These are phyloP conservation scores for Lactarius sanguifluus DNA, from an alignment of 768 basidiomycete species.

Conservation along the genomic window DNA sequence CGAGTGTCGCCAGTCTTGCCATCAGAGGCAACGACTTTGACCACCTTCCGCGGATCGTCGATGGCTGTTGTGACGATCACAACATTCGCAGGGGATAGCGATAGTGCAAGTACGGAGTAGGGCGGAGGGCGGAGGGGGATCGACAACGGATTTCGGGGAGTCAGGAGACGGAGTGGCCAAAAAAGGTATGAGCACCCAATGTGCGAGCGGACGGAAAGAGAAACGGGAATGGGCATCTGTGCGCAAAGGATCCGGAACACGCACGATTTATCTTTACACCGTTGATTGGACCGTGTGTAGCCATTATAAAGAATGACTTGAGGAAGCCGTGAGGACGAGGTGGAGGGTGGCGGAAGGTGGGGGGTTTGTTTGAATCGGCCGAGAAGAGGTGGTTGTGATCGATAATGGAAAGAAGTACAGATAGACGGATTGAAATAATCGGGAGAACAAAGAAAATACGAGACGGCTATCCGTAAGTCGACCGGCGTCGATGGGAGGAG, in stretches of 20 bases:
- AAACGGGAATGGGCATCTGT: conserved; percentile 22
- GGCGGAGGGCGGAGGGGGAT: conserved; percentile 30
- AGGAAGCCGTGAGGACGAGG: conserved; percentile 8
- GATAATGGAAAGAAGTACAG: neutral
- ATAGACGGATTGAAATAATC: conserved; percentile 9
- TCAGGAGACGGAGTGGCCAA: conserved; percentile 24
- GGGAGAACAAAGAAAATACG: conserved; percentile 12
- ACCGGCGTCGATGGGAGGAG: conserved; percentile 17
- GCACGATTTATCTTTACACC: conserved; percentile 80
- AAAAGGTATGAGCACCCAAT: conserved; percentile 35
- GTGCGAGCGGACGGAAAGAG: conserved; percentile 30
- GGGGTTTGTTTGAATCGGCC: conserved; percentile 18
- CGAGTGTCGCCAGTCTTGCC: conserved; percentile 89
- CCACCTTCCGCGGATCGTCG: conserved; percentile 96
- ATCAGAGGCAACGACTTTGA: conserved; percentile 92
- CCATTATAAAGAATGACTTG: conserved; percentile 41
- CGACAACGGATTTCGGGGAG: conserved; percentile 16
- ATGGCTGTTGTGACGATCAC: conserved; percentile 50
- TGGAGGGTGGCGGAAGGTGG: conserved; percentile 12
- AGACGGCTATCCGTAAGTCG: conserved; percentile 17
- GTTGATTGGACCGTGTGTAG: conserved; percentile 76
- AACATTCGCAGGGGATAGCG: conserved; percentile 33
- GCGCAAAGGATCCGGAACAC: conserved; percentile 37
- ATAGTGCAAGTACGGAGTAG: conserved; percentile 32
- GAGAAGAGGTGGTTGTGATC: conserved; percentile 17